These are phyloP conservation scores for Talaromyces sp. DNA, from an alignment of 2,329 filamentous ascomycete genomes.

Conservation along the genomic window DNA sequence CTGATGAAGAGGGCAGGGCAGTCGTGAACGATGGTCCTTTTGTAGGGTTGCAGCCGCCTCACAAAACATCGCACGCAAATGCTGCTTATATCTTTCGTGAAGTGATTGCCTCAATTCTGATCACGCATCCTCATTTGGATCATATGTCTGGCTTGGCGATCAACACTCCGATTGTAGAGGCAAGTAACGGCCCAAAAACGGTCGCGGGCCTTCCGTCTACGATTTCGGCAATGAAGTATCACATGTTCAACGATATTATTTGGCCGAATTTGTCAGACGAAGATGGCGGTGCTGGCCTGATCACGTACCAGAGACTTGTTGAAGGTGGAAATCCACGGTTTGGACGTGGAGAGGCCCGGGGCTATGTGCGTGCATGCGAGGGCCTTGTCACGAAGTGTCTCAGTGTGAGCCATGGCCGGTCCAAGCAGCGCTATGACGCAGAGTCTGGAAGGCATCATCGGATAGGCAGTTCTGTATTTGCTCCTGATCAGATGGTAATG, in stretches of 20 bases:
- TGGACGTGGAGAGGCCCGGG: conserved; percentile 72
- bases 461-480: conserved; percentile 44
- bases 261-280: conserved; percentile 98
- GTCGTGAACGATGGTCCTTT: conserved; percentile 65
- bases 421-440: conserved; percentile 64
- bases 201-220: conserved; percentile 82
- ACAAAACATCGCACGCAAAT: conserved; percentile 67
- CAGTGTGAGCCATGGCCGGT: conserved; percentile 84
- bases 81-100: conserved; percentile 73
- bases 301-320: conserved; percentile 83
- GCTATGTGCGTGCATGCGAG: conserved; percentile 84
- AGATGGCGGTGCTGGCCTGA: conserved; percentile 85
- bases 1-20: conserved; percentile 26
- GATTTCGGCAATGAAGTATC: conserved; percentile 85
- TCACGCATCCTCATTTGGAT: conserved; percentile 96
- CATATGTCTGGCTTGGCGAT: conserved; percentile 89
- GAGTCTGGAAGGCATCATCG: conserved; percentile 56
- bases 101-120: conserved; percentile 81
- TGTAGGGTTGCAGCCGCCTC: conserved; percentile 67
- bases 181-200: conserved; percentile 72
- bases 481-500: conserved; percentile 49
- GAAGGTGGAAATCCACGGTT: conserved; percentile 84
- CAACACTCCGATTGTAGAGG: conserved; percentile 83
- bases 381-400: conserved; percentile 85
- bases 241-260: conserved; percentile 97